Conservation (phyloP, 208 protist species). For the Trichomonas gallinae region DNA sequence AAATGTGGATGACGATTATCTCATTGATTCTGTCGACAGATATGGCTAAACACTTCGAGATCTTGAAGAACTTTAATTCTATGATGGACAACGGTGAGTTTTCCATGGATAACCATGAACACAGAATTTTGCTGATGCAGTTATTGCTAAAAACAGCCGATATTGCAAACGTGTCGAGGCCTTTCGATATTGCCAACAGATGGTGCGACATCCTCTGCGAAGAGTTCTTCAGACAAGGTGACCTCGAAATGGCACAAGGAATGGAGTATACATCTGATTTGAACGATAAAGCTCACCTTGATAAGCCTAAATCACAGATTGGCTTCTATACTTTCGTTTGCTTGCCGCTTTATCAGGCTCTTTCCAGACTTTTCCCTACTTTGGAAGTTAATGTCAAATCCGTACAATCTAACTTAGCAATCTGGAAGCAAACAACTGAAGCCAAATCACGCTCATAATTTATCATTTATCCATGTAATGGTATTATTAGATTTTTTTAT, state of each 20-base stretch:
- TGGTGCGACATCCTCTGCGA: constrained; percentile 1
- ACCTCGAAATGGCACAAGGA: not conserved
- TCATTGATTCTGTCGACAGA: constrained; percentile 46
- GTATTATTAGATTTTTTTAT: too few species aligned
- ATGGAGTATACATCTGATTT: constrained; percentile 7
- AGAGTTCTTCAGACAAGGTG: constrained; percentile 19
- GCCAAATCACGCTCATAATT: not conserved
- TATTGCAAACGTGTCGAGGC: not conserved
- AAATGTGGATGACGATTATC: constrained; percentile 37
- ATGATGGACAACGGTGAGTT: not conserved
- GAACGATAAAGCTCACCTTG: not conserved
- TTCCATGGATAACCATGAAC: not conserved
- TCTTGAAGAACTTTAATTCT: constrained; percentile 5
- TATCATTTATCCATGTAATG: not conserved
- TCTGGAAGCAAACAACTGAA: not conserved
- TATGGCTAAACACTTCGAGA: constrained; percentile 43
- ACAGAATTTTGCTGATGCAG: not conserved
- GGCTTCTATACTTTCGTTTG: not conserved
- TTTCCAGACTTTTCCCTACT: not conserved
- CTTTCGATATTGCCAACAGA: not conserved
- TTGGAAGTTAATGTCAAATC: not conserved
- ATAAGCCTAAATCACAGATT: not conserved
- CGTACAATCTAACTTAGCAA: not conserved
- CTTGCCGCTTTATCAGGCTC: not conserved
- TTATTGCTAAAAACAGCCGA: not conserved